Conservation (phyloP, 164 flowering plant genomes). For the Platanus orientalis region DNA sequence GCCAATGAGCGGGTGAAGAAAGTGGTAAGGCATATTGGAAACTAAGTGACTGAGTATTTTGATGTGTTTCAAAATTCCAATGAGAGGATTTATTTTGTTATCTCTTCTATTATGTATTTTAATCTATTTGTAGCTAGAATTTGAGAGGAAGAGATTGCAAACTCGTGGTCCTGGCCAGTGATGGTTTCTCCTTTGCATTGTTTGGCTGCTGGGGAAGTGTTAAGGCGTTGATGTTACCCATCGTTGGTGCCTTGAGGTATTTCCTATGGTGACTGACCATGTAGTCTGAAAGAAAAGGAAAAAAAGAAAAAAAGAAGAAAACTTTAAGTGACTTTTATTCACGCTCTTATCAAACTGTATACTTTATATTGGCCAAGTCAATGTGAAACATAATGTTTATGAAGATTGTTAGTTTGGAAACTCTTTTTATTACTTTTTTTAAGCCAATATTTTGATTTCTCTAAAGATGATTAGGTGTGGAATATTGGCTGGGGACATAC, state of each 20-base stretch:
- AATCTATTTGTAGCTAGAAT: slow-evolving; percentile 45
- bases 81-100: neutral
- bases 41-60: neutral
- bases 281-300: neutral
- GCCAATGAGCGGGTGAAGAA: slow-evolving; percentile 93
- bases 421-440: neutral
- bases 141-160: slow-evolving; percentile 77
- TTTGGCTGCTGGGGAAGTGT: neutral
- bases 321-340: neutral
- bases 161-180: slow-evolving; percentile 39
- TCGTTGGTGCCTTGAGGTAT: slow-evolving; percentile 10
- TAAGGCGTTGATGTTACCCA: neutral
- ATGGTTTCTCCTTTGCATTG: slow-evolving; percentile 10
- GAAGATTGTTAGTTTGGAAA: neutral
- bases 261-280: neutral
- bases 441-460: no score
- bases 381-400: neutral
- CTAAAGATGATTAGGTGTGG: no score
- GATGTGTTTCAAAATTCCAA: neutral
- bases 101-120: neutral
- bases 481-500: no score
- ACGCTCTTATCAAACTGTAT: neutral
- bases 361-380: neutral
- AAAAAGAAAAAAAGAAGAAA: neutral
- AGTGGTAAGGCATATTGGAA: slow-evolving; percentile 54